Evolutionary conservation across 1,284 basidiomycete genomes (phyloP).

Genomic region (Moniliophthora roreri): DNA sequence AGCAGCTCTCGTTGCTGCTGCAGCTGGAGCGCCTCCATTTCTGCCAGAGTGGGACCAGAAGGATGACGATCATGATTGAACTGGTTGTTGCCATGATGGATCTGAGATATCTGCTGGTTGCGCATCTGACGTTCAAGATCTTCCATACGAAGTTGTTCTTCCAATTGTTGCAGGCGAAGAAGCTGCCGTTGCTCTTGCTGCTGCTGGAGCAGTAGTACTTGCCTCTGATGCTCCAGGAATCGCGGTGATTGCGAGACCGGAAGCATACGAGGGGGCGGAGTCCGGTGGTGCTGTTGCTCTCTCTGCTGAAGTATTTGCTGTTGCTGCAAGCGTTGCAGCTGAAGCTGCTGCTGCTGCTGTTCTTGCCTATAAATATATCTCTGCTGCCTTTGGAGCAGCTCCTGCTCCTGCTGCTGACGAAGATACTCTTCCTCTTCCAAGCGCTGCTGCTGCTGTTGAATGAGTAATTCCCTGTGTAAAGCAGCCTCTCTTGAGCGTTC

Average conservation of each 20-base stretch:
- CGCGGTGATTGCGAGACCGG: conserved; percentile 71
- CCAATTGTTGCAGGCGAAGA: conserved; percentile 45
- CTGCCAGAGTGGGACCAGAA: conserved; percentile 38
- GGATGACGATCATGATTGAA: conserved; percentile 37
- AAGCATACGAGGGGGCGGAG: conserved; percentile 68
- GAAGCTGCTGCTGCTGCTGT: conserved; percentile 36
- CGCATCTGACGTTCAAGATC: conserved; percentile 61
- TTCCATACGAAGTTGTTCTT: conserved; percentile 61
- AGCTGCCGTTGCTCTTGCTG: conserved; percentile 47
- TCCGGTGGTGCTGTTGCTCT: conserved; percentile 47
- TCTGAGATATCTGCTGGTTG: conserved; percentile 46
- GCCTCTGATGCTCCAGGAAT: conserved; percentile 67
- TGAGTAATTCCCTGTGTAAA: conserved; percentile 29
- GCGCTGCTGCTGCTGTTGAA: conserved; percentile 36
- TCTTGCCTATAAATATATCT: conserved; percentile 31
- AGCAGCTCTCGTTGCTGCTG: conserved; percentile 36
- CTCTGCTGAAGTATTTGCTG: conserved; percentile 38
- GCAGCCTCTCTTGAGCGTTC: conserved; percentile 38
- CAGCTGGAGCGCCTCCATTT: conserved; percentile 36
- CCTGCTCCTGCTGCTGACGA: conserved; percentile 35
- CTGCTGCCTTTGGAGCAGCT: conserved; percentile 40
- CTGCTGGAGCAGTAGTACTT: conserved; percentile 38
- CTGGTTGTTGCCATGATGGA: conserved; percentile 43
- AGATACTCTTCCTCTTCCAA: conserved; percentile 33
- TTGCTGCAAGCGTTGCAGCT: conserved; percentile 39